Evolutionary conservation across 495 filamentous ascomycete species (phyloP), one percentile per base, ranked within the genome.

Genomic region (Echria macrotheca): DNA sequence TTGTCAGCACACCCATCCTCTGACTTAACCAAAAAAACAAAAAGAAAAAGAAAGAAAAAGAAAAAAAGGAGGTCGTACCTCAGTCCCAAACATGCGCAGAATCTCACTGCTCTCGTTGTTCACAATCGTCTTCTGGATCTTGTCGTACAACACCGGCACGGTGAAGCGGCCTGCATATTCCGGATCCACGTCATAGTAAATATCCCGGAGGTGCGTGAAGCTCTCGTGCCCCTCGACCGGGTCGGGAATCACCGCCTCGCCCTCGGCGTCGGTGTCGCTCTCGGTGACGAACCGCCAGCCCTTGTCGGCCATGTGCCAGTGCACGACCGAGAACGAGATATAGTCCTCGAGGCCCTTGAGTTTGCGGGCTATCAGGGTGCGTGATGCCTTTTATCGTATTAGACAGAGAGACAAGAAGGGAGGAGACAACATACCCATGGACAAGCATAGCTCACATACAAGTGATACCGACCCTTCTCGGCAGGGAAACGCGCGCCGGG

Each of bases 31-130:
- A n/a, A n/a, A n/a, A n/a, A n/a, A n/a, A n/a, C n/a, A n/a, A n/a
- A n/a, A n/a, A n/a, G n/a, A n/a, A n/a, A n/a, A n/a, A n/a, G n/a
- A n/a, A n/a, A n/a, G n/a, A n/a, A n/a, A n/a, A n/a, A n/a, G n/a
- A n/a, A n/a, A n/a, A n/a, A n/a, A n/a, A n/a, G n/a, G n/a, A n/a
- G n/a, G n/a, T n/a, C n/a, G n/a, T n/a, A n/a, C n/a, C n/a, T n/a
- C 81, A 0, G 69, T 71, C 50, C 79, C 82, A 3, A 87, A 65
- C 75, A 87, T 85, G 25, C 85, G 67, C 47, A 93, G 81, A 54
- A 95, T 88, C 73, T 94, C 89, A 50, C 78, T 79, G 56, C 83
- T 87, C 74, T 94, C 89, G 53, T 95, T 94, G 65, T 77, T 90
- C 49, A 91, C 88, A 50, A 91, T 86, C 19, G 76, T 81, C 50